phyloP scores from a whole-genome alignment of 2,329 filamentous ascomycete genomes.

The Kalaharituber pfeilii region DNA sequence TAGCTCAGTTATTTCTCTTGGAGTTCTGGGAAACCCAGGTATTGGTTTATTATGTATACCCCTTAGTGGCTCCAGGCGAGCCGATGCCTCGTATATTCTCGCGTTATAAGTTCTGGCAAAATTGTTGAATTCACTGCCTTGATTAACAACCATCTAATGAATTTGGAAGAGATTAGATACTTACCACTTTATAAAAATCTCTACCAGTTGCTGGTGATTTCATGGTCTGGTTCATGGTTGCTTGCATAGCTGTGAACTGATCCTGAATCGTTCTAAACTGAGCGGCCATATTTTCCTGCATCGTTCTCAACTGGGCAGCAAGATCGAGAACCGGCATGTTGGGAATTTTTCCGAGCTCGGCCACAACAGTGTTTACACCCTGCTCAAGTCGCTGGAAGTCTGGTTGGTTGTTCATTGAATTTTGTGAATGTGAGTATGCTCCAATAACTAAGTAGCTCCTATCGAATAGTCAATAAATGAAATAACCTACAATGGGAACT shows the following conservation, averaged over 20 bases:
- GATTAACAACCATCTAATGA: background rate
- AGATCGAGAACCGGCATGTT: background rate
- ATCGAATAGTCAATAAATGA: too few species aligned
- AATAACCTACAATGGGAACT: too few species aligned
- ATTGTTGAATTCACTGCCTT: background rate
- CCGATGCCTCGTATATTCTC: background rate
- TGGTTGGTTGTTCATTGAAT: too few species aligned
- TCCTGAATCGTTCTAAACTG: background rate
- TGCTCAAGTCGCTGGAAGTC: background rate
- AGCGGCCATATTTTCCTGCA: background rate
- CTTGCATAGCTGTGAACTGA: too few species aligned
- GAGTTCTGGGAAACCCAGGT: slow-evolving; percentile 1
- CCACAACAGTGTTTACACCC: background rate
- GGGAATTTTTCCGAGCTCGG: background rate
- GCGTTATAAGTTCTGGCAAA: background rate
- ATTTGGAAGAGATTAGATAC: background rate
- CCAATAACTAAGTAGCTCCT: too few species aligned
- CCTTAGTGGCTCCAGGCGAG: background rate
- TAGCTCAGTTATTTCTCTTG: background rate
- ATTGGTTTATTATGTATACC: background rate
- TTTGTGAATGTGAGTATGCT: too few species aligned
- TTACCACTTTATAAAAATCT: background rate
- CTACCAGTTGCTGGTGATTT: background rate
- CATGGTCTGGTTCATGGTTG: background rate
- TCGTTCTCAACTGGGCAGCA: background rate